Percentiles rank a stretch among this genome's conserved stretches.
Evolutionary conservation across 75 land plant genomes (phyloP).

Genomic region (Picea sitchensis): DNA sequence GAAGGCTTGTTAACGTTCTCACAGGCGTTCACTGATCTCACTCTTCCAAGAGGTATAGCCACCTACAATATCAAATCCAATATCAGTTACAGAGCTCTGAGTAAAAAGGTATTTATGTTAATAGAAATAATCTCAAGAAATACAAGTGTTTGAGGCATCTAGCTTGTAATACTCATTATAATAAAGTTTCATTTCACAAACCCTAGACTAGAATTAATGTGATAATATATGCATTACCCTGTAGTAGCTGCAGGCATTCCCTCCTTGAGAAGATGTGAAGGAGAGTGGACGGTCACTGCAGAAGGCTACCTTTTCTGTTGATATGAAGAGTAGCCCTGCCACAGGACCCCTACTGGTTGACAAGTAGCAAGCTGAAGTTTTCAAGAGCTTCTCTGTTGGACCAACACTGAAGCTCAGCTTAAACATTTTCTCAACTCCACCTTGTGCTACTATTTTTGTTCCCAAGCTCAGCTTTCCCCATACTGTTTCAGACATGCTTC

Average conservation of each 20-base stretch:
- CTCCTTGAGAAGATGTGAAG: conserved; percentile 20
- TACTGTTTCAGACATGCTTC: conserved; percentile 44
- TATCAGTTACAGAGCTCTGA: background rate
- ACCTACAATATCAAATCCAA: conserved; percentile 23
- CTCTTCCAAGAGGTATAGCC: conserved; percentile 41
- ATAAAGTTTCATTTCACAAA: background rate
- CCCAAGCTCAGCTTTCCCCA: conserved; percentile 64
- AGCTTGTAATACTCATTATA: background rate
- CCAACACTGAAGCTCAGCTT: conserved; percentile 28
- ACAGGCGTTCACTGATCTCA: conserved; percentile 23
- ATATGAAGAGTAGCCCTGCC: conserved; percentile 59
- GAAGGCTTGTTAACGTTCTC: conserved; percentile 37
- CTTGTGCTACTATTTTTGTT: conserved; percentile 41
- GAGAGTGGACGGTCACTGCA: conserved; percentile 56
- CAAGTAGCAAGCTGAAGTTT: conserved; percentile 60
- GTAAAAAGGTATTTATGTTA: too few species aligned
- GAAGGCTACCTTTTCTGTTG: conserved; percentile 58
- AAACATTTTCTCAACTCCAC: conserved; percentile 52
- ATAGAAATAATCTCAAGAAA: too few species aligned
- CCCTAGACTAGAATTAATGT: background rate
- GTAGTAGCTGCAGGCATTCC: conserved; percentile 27
- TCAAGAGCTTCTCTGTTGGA: conserved; percentile 44
- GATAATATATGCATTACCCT: conserved; percentile 31
- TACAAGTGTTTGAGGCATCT: too few species aligned
- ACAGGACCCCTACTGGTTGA: conserved; percentile 65